These are phyloP conservation scores for Nemania bipapillata DNA, from an alignment of 2,329 filamentous ascomycete genomes.

Conservation along the genomic window DNA sequence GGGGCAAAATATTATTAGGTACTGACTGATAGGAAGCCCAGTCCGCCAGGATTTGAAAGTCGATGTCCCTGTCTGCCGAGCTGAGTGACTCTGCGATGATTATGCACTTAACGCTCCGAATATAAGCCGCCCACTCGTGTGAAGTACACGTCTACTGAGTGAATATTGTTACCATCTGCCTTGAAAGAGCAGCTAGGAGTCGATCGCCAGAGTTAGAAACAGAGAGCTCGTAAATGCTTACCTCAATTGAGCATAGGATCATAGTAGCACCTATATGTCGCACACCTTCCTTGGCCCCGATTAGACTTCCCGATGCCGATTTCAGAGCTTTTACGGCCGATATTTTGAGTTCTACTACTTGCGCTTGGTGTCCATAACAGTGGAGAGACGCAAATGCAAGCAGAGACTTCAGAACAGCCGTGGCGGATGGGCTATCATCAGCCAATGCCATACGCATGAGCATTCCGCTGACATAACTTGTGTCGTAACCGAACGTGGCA, in stretches of 20 bases:
- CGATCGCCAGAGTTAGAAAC: too few species aligned
- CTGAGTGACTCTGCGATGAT: too few species aligned
- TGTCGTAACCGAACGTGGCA: slow-evolving; percentile 12
- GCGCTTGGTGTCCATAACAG: slow-evolving; percentile 35
- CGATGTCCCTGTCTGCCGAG: too few species aligned
- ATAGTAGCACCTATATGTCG: slow-evolving; percentile 47
- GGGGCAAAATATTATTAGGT: too few species aligned
- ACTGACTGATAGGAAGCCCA: too few species aligned
- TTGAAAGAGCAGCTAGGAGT: background rate
- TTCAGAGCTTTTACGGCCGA: slow-evolving; percentile 36
- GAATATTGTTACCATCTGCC: too few species aligned
- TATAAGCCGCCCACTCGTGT: background rate
- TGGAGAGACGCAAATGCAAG: slow-evolving; percentile 44
- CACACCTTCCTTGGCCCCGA: slow-evolving; percentile 35
- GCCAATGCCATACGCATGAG: too few species aligned
- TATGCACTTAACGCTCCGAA: background rate
- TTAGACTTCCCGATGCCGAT: slow-evolving; percentile 24
- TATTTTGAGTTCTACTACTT: slow-evolving; percentile 43
- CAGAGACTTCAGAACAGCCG: slow-evolving; percentile 37
- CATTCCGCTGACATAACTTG: slow-evolving; percentile 2
- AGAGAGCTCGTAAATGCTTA: too few species aligned
- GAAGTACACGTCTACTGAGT: background rate
- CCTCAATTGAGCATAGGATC: slow-evolving; percentile 46
- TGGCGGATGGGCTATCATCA: background rate
- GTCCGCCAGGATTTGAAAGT: too few species aligned